Base-by-base conservation (phyloP, 2,329 filamentous ascomycete species). In the Fusarium foetens region DNA sequence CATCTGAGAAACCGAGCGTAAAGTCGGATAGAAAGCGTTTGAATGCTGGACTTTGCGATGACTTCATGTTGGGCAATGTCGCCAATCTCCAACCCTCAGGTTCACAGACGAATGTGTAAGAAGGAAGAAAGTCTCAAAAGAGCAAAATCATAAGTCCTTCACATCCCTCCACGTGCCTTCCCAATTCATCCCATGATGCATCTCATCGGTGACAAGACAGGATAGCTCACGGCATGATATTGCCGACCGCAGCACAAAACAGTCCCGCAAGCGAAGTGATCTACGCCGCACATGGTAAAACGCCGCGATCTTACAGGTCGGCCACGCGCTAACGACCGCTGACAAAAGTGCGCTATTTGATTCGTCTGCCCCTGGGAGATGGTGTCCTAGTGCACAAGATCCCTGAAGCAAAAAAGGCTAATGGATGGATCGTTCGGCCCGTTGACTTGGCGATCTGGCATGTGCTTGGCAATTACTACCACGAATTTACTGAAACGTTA, bases 1-100 rank as follows among this genome's bases (percentile, higher is more conserved):
- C 92, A 81, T 94, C 92, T 1, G 92, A 90, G 70, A 94, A 89
- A 27, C 92, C 92, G 67, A 94, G 88, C 3, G 92, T 94, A 64
- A 91, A 89, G 80, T 93, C 91, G 42, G 87, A 85, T 17, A 91
- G 80, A 68, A 90, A 85, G 17, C 82, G 81, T 3, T 79, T 76
- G 23, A 81, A 72, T 3, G 70, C 70, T 6, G 79, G 80, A n/a
- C 70, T 80, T 16, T 73, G 67, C 14, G 63, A 58, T 19, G 63
- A 59, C 36, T 71, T 69, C 74, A 76, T 79, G 9, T 13, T 59
- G 33, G 10, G 19, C 48, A 12, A 51, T 0, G 1, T 4, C 35
- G 48, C 16, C 19, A 14, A 25, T 51, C 4, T 35, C 8, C 16
- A 35, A 8, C 3, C 2, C 0, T 25, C 16, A 5, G 35, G n/a